Evolutionary conservation across 495 filamentous ascomycete genomes (phyloP).

Genomic region (Ascodesmis nigricans): DNA sequence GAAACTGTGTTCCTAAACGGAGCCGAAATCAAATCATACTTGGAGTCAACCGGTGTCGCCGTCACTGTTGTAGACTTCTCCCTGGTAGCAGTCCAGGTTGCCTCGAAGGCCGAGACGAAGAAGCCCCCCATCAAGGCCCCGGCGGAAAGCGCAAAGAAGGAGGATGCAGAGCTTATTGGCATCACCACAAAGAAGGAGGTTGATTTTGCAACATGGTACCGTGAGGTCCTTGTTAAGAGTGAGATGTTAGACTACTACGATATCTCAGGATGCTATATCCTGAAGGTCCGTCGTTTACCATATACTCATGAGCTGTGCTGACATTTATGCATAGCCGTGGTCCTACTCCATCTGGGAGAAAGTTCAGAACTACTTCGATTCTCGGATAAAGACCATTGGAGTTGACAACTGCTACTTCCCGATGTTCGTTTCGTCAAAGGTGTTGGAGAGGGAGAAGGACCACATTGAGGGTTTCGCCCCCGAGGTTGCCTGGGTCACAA

Average conservation of each 20-base stretch:
- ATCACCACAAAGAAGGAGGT: conserved; percentile 63
- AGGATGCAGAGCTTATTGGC: conserved; percentile 50
- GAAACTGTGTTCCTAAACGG: conserved; percentile 16
- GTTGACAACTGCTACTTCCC: conserved; percentile 93
- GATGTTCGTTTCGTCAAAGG: conserved; percentile 76
- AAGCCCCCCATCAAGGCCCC: conserved; percentile 25
- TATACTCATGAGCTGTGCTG: conserved; percentile 2
- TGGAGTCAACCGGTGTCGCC: conserved; percentile 20
- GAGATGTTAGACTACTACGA: conserved; percentile 90
- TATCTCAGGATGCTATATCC: conserved; percentile 86
- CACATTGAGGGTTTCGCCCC: conserved; percentile 95
- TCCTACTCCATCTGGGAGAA: conserved; percentile 83
- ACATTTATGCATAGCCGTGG: conserved; percentile 27
- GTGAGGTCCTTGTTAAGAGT: conserved; percentile 84
- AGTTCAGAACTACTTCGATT: conserved; percentile 77
- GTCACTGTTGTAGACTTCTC: conserved; percentile 19
- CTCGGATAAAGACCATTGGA: conserved; percentile 62
- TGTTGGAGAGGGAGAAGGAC: conserved; percentile 81
- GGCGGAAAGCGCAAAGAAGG: conserved; percentile 29
- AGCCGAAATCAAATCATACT: conserved; percentile 12
- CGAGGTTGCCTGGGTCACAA: conserved; percentile 96
- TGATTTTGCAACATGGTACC: conserved; percentile 89
- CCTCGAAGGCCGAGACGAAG: conserved; percentile 28
- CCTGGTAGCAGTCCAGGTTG: conserved; percentile 17
- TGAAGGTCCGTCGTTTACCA: conserved; percentile 34